These are phyloP conservation scores for Lipomyces spencermartinsiae DNA, from an alignment of 805 yeast genomes.

Conservation along the genomic window DNA sequence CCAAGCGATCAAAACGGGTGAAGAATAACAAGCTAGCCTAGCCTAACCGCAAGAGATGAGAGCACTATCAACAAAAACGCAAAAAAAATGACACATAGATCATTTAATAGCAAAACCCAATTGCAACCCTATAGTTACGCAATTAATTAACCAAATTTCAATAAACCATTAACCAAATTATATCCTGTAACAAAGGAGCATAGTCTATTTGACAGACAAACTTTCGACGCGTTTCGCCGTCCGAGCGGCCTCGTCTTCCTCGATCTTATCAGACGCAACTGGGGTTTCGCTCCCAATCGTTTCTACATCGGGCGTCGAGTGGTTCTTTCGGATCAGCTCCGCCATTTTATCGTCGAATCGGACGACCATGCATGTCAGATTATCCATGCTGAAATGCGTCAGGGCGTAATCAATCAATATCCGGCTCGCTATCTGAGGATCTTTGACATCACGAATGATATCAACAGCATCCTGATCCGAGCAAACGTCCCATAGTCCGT, in stretches of 20 bases:
- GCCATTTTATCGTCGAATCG: conserved; percentile 30
- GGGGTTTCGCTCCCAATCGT: conserved; percentile 13
- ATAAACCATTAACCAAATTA: not conserved
- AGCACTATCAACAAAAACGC: not conserved
- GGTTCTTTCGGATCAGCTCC: conserved; percentile 25
- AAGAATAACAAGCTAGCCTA: not conserved
- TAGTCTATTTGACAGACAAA: conserved; percentile 9
- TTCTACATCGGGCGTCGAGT: conserved; percentile 10
- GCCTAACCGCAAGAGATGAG: not conserved
- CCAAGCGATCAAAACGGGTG: not conserved
- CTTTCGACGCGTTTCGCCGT: conserved; percentile 9
- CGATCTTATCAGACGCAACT: not conserved
- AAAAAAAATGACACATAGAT: not conserved
- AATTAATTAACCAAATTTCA: not conserved
- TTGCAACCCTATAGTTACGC: not conserved
- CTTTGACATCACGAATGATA: conserved; percentile 59
- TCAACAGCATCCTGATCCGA: conserved; percentile 85
- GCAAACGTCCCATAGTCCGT: conserved; percentile 96
- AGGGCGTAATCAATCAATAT: conserved; percentile 58
- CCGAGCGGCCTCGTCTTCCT: conserved; percentile 12
- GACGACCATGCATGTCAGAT: conserved; percentile 91
- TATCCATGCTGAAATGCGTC: conserved; percentile 82
- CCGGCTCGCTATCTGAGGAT: conserved; percentile 40
- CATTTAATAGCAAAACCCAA: not conserved
- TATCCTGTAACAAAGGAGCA: not conserved